Base-by-base conservation (phyloP, 2,329 filamentous ascomycete genomes). In the Neonectria faginata region DNA sequence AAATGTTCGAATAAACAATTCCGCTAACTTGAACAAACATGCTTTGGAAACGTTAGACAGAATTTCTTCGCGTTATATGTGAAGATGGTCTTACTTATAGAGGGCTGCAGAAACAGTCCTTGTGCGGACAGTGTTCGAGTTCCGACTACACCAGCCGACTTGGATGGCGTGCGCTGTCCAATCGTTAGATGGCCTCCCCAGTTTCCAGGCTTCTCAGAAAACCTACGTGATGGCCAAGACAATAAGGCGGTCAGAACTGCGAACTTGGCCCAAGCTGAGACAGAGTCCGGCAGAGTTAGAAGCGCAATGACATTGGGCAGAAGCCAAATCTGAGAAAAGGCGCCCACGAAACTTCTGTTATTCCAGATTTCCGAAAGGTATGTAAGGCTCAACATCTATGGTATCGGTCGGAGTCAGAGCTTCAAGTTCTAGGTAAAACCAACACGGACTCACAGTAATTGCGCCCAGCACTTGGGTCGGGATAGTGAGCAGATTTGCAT, bases 111-210 rank as follows among this genome's bases (percentile, higher is more conserved):
- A 84, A 2, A 90, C 84, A 0, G 87, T 86, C 8, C 88, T 77
- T 18, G 86, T 87, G n/a, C 86, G 79, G 3, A 89, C 88, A 3
- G 83, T 83, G 53, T 86, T 86, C 0, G 86, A 82, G 67, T 89
- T 89, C 47, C 86, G 82, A 3, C 84, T 86, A 22, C 58, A 58
- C 60, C 60, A 63, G 5, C 55, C 60, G 3, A 63, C 60, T 63
- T 63, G 60, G 14, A 63, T 63, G 3, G 60, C 55, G 16, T 63
- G 60, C 25, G 60, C 60, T 63, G 45, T 36, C 12, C 33, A 36
- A 14, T 33, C 11, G 31, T 33, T 33, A 33, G 31, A 11, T 33
- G 31, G 31, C 10, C 31, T 33, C 31, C 31, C 31, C 10, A 33
- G 11, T 33, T 33, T 33, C 31, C 10, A 14, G 31, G 31, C 10